Conservation (phyloP, 169 alveolate species). For the Plasmodium berghei region DNA sequence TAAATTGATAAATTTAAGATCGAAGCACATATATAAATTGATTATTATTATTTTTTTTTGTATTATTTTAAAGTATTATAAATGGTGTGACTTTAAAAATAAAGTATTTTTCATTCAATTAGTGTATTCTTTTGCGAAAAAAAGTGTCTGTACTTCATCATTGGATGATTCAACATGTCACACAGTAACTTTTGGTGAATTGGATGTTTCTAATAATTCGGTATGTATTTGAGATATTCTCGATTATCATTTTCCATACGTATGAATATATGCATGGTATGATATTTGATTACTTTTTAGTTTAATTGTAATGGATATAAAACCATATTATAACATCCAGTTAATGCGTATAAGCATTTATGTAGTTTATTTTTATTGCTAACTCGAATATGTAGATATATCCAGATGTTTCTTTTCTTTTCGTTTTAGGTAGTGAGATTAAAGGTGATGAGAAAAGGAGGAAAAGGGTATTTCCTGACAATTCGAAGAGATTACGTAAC, state of each 20-base stretch:
- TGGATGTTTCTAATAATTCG: conserved; percentile 73
- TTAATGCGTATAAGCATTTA: background rate
- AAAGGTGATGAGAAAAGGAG: conserved; percentile 46
- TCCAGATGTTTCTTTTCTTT: background rate
- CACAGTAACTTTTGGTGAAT: conserved; percentile 36
- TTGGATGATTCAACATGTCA: conserved; percentile 68
- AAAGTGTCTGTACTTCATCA: conserved; percentile 56
- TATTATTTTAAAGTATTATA: conserved; percentile 12
- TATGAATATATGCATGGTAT: background rate
- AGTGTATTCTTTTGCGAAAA: conserved; percentile 52
- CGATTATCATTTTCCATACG: background rate
- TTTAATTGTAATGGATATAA: too few relatives aligned
- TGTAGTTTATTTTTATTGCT: background rate
- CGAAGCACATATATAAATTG: background rate
- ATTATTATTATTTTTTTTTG: conserved; percentile 11
- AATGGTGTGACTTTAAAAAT: conserved; percentile 3
- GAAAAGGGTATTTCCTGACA: conserved; percentile 68
- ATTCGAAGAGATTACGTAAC: conserved; percentile 74
- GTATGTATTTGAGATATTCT: conserved; percentile 15
- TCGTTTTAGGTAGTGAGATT: conserved; percentile 34
- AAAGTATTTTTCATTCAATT: conserved; percentile 26
- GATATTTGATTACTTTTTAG: background rate
- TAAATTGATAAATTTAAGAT: conserved; percentile 1
- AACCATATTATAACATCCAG: too few relatives aligned
- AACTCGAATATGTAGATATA: background rate